A percentile compares a stretch with the other conserved stretches of the same genome.
phyloP scores from a whole-genome alignment of 2,329 filamentous ascomycete species.

The Penicillium sp. region DNA sequence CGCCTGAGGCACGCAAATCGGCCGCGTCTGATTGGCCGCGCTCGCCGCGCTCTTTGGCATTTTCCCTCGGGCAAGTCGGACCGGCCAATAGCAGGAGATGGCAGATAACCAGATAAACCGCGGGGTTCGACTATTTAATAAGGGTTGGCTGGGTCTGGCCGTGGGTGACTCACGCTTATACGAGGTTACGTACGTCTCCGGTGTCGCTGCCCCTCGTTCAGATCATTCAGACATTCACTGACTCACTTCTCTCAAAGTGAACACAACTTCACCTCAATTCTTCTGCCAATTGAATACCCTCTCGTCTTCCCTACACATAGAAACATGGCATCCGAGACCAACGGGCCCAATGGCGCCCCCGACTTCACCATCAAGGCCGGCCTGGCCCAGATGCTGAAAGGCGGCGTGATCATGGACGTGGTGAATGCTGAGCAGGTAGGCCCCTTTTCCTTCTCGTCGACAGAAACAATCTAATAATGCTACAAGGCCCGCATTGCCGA shows the following conservation, averaged over 20 bases:
- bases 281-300: background rate
- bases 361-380: slow-evolving; percentile 91
- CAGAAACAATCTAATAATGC: background rate
- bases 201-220: background rate
- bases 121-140: no score
- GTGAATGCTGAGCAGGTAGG: slow-evolving; percentile 77
- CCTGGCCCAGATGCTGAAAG: slow-evolving; percentile 96
- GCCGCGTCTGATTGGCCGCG: no score
- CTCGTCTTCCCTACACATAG: background rate
- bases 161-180: no score
- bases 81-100: background rate
- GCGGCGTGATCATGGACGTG: slow-evolving; percentile 99
- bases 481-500: slow-evolving; percentile 88
- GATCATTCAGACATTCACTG: background rate
- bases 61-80: background rate
- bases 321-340: slow-evolving; percentile 30
- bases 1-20: background rate
- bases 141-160: no score
- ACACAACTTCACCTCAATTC: background rate
- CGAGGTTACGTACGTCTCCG: no score
- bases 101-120: no score
- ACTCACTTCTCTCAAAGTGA: background rate
- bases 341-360: slow-evolving; percentile 30
- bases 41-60: no score
- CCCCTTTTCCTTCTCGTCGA: background rate